These are phyloP conservation scores for Cochlearia excelsa DNA, from an alignment of 345 rosid species.

Conservation along the genomic window DNA sequence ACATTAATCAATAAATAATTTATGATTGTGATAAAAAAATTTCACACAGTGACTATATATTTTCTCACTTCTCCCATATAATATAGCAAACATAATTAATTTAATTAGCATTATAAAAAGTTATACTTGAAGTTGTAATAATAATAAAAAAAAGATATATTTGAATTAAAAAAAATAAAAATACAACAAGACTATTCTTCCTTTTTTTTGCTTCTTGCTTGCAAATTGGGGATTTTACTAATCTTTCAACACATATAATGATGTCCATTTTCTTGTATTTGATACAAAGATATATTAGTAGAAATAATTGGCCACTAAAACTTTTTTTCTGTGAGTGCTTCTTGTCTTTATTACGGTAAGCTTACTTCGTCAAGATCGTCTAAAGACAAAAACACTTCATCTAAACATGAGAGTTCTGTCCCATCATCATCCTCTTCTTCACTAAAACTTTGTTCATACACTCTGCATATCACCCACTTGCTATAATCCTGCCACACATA, in stretches of 20 bases:
- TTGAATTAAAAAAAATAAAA: conserved; percentile 11
- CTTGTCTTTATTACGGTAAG: conserved; percentile 47
- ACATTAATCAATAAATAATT: too few species aligned
- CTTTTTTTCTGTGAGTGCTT: conserved; percentile 27
- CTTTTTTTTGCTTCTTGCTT: conserved; percentile 27
- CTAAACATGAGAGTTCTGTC: conserved; percentile 83
- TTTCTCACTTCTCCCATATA: background rate
- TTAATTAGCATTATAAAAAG: background rate
- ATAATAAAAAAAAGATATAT: conserved; percentile 13
- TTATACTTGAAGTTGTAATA: conserved; percentile 11
- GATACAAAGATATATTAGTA: conserved; percentile 25
- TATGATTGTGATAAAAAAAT: too few species aligned
- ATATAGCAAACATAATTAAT: background rate
- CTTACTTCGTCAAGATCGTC: conserved; percentile 95
- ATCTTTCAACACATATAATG: conserved; percentile 35
- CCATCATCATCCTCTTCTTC: conserved; percentile 50
- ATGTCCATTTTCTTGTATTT: conserved; percentile 18
- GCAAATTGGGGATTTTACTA: conserved; percentile 23
- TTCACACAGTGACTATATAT: too few species aligned
- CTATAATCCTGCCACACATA: conserved; percentile 60
- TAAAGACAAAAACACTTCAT: conserved; percentile 86
- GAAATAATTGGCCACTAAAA: conserved; percentile 39
- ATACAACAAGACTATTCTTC: conserved; percentile 28
- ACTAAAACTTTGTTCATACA: conserved; percentile 50
- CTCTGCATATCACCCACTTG: conserved; percentile 89